These are phyloP conservation scores for Fusarium aywerte DNA, from an alignment of 2,329 filamentous ascomycete genomes.

Conservation along the genomic window DNA sequence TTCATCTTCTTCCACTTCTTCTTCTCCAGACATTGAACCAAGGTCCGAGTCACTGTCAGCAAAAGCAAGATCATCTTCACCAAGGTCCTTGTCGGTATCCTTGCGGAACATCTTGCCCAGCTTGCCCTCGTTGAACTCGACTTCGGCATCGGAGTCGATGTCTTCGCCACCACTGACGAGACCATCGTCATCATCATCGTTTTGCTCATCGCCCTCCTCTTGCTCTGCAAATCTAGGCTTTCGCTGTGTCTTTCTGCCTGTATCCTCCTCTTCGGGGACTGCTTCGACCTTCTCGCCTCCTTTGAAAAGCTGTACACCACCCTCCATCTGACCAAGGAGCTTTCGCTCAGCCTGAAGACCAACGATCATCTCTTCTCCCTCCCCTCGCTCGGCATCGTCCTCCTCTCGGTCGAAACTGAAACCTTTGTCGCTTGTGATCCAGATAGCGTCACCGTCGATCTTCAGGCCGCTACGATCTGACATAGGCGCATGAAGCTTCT, in stretches of 20 bases:
- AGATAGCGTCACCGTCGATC: slow-evolving; percentile 97
- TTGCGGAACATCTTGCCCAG: slow-evolving; percentile 70
- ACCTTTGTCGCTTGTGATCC: slow-evolving; percentile 77
- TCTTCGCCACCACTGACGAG: slow-evolving; percentile 66
- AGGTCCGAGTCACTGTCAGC: slow-evolving; percentile 98
- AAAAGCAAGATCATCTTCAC: slow-evolving; percentile 82
- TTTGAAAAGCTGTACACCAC: slow-evolving; percentile 86
- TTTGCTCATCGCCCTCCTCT: slow-evolving; percentile 69
- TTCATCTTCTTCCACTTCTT: slow-evolving; percentile 61
- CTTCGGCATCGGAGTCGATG: slow-evolving; percentile 62
- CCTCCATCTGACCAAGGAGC: slow-evolving; percentile 82
- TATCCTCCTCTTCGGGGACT: slow-evolving; percentile 64
- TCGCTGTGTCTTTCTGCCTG: slow-evolving; percentile 69
- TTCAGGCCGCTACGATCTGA: slow-evolving; percentile 95
- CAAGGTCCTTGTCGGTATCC: slow-evolving; percentile 61
- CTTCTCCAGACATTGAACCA: slow-evolving; percentile 78
- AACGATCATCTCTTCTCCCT: slow-evolving; percentile 95
- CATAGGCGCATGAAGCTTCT: slow-evolving; percentile 96
- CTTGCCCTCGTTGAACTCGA: slow-evolving; percentile 68
- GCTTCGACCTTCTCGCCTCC: slow-evolving; percentile 75
- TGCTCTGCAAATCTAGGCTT: slow-evolving; percentile 67
- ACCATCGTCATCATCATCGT: slow-evolving; percentile 62
- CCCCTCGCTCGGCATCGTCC: slow-evolving; percentile 80
- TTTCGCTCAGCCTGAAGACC: slow-evolving; percentile 84
- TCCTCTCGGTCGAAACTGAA: slow-evolving; percentile 78